phyloP scores from a whole-genome alignment of 2,329 filamentous ascomycete genomes.

The Fusarium robinianum region DNA sequence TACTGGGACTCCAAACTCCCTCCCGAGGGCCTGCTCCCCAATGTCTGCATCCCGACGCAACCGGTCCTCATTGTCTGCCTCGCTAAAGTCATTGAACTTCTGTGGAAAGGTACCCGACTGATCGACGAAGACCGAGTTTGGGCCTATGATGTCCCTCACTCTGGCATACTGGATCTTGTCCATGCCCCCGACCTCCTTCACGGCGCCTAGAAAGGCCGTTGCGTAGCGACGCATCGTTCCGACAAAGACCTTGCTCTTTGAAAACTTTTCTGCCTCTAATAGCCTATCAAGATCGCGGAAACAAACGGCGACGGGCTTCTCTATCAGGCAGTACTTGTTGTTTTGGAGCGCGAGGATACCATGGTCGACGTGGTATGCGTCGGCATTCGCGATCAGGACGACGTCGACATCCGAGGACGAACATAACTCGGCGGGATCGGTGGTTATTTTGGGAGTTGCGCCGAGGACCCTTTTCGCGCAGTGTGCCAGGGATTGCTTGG shows the following conservation, averaged over 20 bases:
- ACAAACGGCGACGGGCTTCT: slow-evolving; percentile 62
- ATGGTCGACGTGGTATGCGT: slow-evolving; percentile 58
- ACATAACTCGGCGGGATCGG: slow-evolving; percentile 48
- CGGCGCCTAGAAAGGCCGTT: slow-evolving; percentile 55
- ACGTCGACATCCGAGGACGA: slow-evolving; percentile 52
- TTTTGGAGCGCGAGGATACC: slow-evolving; percentile 56
- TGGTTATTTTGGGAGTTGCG: slow-evolving; percentile 37
- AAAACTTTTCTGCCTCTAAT: slow-evolving; percentile 51
- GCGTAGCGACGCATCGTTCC: slow-evolving; percentile 66
- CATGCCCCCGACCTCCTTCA: slow-evolving; percentile 57
- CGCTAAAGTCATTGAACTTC: slow-evolving; percentile 12
- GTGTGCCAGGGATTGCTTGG: slow-evolving; percentile 37
- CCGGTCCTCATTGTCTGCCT: slow-evolving; percentile 7
- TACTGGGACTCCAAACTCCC: slow-evolving; percentile 1
- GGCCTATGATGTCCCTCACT: slow-evolving; percentile 29
- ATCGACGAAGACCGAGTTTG: slow-evolving; percentile 15
- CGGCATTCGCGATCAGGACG: slow-evolving; percentile 56
- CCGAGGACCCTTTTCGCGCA: slow-evolving; percentile 31
- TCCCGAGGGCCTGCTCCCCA: neutral
- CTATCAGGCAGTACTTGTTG: slow-evolving; percentile 61
- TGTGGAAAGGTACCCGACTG: slow-evolving; percentile 24
- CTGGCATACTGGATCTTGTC: slow-evolving; percentile 61
- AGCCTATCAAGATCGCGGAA: slow-evolving; percentile 51
- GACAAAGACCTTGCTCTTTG: slow-evolving; percentile 56
- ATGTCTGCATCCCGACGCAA: neutral